These are phyloP conservation scores for Wickerhamiella vanderwaltii DNA, from an alignment of 805 yeast species.

Conservation along the genomic window DNA sequence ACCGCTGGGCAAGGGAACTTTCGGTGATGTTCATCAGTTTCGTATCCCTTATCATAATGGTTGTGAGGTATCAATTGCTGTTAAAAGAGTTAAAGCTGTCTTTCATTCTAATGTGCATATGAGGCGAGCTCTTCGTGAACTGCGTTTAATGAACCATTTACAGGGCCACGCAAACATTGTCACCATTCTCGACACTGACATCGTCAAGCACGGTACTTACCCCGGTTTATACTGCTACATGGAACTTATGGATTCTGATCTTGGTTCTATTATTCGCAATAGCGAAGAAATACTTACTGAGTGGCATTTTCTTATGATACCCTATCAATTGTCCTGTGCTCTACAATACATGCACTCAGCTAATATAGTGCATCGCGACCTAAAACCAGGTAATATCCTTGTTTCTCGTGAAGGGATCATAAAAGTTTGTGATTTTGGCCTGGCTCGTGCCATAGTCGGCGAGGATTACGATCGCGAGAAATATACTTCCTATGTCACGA, in stretches of 20 bases:
- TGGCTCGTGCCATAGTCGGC: slow-evolving; percentile 59
- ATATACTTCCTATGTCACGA: slow-evolving; percentile 59
- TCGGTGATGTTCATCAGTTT: slow-evolving; percentile 22
- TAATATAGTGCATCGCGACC: slow-evolving; percentile 81
- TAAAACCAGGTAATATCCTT: slow-evolving; percentile 80
- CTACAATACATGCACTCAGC: slow-evolving; percentile 83
- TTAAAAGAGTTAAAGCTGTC: slow-evolving; percentile 67
- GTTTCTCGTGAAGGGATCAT: slow-evolving; percentile 61
- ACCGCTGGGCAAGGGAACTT: slow-evolving; percentile 20
- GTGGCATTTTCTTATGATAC: slow-evolving; percentile 61
- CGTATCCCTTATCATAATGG: background rate
- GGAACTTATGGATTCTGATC: slow-evolving; percentile 71
- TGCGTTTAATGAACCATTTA: slow-evolving; percentile 67
- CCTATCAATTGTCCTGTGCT: slow-evolving; percentile 77
- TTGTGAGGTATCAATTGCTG: slow-evolving; percentile 39
- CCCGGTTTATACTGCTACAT: slow-evolving; percentile 86
- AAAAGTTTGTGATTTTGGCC: slow-evolving; percentile 88
- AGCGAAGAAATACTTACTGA: slow-evolving; percentile 66
- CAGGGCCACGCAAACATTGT: slow-evolving; percentile 80
- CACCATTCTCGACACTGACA: slow-evolving; percentile 58
- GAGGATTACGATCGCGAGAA: slow-evolving; percentile 25
- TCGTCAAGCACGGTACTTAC: slow-evolving; percentile 51
- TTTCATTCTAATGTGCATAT: slow-evolving; percentile 54
- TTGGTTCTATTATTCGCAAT: slow-evolving; percentile 52
- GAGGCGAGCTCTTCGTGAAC: slow-evolving; percentile 72